phyloP scores from a whole-genome alignment of 345 rosid genomes.

The Sisymbrium irio region DNA sequence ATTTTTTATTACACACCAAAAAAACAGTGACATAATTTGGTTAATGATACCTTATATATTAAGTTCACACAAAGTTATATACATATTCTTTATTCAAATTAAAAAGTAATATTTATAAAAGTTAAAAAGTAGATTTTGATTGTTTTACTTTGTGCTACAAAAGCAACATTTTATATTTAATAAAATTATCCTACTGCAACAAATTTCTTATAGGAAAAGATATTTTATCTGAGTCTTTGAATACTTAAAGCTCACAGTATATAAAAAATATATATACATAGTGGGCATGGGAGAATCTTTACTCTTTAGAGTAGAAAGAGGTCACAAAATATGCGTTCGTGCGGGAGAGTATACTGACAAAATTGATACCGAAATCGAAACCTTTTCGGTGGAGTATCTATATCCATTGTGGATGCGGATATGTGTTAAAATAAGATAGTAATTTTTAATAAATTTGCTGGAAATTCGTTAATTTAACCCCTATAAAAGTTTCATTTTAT shows the following conservation, averaged over 20 bases:
- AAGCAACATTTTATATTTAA: background rate
- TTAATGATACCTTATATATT: background rate
- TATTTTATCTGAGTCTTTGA: background rate
- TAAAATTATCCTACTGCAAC: background rate
- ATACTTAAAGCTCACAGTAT: background rate
- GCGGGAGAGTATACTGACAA: conserved; percentile 37
- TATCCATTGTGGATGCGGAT: too few relatives aligned
- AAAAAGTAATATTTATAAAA: background rate
- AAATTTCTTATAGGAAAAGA: background rate
- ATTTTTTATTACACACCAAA: background rate
- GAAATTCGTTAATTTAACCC: too few relatives aligned
- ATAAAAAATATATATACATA: background rate
- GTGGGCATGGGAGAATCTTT: conserved; percentile 28
- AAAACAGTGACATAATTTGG: background rate
- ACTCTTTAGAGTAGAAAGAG: conserved; percentile 28
- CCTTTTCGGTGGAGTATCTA: too few relatives aligned
- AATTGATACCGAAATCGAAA: conserved; percentile 39
- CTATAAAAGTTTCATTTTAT: too few relatives aligned
- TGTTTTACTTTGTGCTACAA: background rate
- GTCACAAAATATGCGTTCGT: conserved; percentile 24
- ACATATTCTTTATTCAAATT: background rate
- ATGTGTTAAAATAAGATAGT: too few relatives aligned
- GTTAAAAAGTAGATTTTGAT: conserved; percentile 11
- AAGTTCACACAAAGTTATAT: background rate
- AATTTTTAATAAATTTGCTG: too few relatives aligned